These are phyloP conservation scores for Rhizophagus sp. DNA, from an alignment of 192 early-diverging fungal genomes.

Conservation along the genomic window DNA sequence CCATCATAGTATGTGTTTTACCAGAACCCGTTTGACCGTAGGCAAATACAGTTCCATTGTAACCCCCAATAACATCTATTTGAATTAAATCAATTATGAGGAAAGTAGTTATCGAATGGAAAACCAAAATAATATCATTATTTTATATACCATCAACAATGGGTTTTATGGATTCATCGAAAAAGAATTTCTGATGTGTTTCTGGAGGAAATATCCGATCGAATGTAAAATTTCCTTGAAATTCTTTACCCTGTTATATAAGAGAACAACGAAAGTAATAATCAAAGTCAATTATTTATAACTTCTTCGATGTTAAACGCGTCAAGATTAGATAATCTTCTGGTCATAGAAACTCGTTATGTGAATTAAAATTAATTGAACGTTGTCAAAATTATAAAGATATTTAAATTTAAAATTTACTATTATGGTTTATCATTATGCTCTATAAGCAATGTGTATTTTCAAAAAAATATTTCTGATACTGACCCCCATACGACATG, in stretches of 20 bases:
- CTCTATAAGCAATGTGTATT: background rate
- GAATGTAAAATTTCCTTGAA: conserved; percentile 82
- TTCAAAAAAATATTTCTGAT: conserved; percentile 9
- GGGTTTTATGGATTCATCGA: conserved; percentile 87
- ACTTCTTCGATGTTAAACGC: too few species aligned
- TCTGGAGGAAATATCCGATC: conserved; percentile 89
- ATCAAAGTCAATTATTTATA: background rate
- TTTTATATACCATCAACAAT: conserved; percentile 83
- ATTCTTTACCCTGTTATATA: conserved; percentile 51
- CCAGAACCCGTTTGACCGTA: conserved; percentile 99
- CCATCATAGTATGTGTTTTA: conserved; percentile 97
- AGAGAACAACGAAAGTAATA: background rate
- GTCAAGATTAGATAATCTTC: too few species aligned
- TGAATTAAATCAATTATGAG: background rate
- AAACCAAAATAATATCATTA: background rate
- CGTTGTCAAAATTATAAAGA: too few species aligned
- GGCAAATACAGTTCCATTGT: conserved; percentile 99
- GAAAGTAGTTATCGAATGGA: background rate
- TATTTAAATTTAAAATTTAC: background rate
- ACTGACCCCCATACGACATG: conserved; percentile 51
- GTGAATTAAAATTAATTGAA: too few species aligned
- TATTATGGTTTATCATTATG: background rate
- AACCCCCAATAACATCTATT: conserved; percentile 92
- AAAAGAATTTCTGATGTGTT: conserved; percentile 82
- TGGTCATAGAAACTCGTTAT: background rate